Evolutionary conservation across 805 yeast genomes (phyloP).

Genomic region (Ogataea minuta): DNA sequence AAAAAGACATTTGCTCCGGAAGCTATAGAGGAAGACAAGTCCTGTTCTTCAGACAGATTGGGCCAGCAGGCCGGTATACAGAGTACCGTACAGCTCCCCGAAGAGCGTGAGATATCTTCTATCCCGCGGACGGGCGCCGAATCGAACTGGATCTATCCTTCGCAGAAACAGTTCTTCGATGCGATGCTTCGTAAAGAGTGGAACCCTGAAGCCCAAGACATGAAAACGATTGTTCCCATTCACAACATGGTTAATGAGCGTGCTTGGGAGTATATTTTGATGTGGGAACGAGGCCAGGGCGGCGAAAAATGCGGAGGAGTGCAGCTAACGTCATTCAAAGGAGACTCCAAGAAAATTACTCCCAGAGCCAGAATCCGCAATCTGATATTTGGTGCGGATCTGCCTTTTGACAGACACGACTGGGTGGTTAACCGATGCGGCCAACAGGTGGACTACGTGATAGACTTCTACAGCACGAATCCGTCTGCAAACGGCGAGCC

Average conservation of each 20-base stretch:
- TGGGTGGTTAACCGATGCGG: slow-evolving; percentile 92
- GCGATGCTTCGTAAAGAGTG: slow-evolving; percentile 92
- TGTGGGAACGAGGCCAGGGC: slow-evolving; percentile 72
- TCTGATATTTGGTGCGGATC: slow-evolving; percentile 58
- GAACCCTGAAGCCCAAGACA: slow-evolving; percentile 77
- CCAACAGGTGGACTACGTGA: slow-evolving; percentile 77
- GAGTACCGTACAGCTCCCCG: slow-evolving; percentile 47
- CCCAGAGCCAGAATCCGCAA: slow-evolving; percentile 80
- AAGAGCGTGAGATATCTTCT: slow-evolving; percentile 73
- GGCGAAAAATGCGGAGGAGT: slow-evolving; percentile 80
- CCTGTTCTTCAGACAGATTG: slow-evolving; percentile 47
- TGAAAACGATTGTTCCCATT: slow-evolving; percentile 89
- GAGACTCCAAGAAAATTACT: slow-evolving; percentile 80
- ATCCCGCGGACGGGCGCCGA: slow-evolving; percentile 75
- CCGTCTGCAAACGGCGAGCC: slow-evolving; percentile 42
- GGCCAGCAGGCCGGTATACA: slow-evolving; percentile 34
- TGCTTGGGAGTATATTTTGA: slow-evolving; percentile 80
- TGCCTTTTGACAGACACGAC: slow-evolving; percentile 95
- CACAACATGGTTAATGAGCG: slow-evolving; percentile 92
- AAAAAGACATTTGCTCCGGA: slow-evolving; percentile 23
- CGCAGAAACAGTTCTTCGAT: slow-evolving; percentile 89
- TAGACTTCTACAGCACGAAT: slow-evolving; percentile 67
- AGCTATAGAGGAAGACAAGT: slow-evolving; percentile 38
- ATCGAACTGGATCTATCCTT: slow-evolving; percentile 89
- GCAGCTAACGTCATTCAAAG: slow-evolving; percentile 79